phyloP scores from a whole-genome alignment of 768 basidiomycete species.

The Rhodotorula graminis region DNA sequence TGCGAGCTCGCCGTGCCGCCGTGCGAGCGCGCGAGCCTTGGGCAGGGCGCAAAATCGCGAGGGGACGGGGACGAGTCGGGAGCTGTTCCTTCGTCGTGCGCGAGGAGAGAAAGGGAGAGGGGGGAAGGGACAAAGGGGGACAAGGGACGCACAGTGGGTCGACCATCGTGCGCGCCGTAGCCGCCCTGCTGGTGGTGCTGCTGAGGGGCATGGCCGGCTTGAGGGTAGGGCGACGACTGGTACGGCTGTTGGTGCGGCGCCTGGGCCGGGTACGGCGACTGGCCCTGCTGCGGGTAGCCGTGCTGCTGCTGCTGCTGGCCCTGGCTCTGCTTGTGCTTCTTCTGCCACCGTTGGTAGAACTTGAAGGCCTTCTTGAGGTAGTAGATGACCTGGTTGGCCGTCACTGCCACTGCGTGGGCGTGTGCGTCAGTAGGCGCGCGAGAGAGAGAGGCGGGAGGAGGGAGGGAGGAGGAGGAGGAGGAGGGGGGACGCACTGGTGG shows the following conservation, averaged over 20 bases:
- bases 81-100: background rate
- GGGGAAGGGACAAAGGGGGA: background rate
- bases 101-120: background rate
- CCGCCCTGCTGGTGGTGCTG: background rate
- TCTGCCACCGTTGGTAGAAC: constrained; percentile 12
- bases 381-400: constrained; percentile 2
- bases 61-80: background rate
- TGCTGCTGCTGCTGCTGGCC: constrained; percentile 8
- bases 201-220: background rate
- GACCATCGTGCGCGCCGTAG: constrained; percentile 20
- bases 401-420: background rate
- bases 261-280: constrained; percentile 8
- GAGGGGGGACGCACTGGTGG: background rate
- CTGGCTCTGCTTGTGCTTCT: constrained; percentile 5
- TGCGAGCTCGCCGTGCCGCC: background rate
- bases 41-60: background rate
- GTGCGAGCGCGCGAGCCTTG: too few species aligned
- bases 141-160: constrained; percentile 27
- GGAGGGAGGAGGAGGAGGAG: background rate
- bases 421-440: background rate
- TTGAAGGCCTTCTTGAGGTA: constrained; percentile 14
- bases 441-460: background rate
- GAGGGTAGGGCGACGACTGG: background rate
- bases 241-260: background rate
- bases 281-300: constrained; percentile 8